These are phyloP conservation scores for Penicillium sp. DNA, from an alignment of 2,329 filamentous ascomycete genomes.

Conservation along the genomic window DNA sequence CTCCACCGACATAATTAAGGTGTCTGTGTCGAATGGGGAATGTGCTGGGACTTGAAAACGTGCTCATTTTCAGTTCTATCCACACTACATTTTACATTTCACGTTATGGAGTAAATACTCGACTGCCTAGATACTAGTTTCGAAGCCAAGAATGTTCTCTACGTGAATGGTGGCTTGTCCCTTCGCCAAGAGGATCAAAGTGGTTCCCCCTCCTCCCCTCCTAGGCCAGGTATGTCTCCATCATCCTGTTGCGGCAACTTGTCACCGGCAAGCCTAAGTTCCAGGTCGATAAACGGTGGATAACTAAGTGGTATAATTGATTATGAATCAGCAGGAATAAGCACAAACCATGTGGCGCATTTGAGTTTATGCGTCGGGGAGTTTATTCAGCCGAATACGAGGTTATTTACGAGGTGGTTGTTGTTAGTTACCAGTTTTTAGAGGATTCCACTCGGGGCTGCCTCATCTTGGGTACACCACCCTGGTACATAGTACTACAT, in stretches of 20 bases:
- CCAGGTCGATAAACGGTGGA: conserved; percentile 10
- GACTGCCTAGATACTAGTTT: background rate
- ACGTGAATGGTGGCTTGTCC: conserved; percentile 7
- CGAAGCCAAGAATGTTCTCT: conserved; percentile 6
- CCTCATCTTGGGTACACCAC: background rate
- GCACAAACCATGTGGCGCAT: conserved; percentile 22
- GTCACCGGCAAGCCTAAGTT: conserved; percentile 21
- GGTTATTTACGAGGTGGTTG: background rate
- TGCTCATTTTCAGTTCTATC: background rate
- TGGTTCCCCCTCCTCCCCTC: background rate
- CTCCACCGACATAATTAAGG: conserved; percentile 37
- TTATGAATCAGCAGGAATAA: conserved; percentile 14
- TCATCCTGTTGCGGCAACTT: conserved; percentile 11
- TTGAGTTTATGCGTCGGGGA: conserved; percentile 18
- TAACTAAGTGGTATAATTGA: conserved; percentile 11
- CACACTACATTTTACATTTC: no score
- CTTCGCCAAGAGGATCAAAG: conserved; percentile 9
- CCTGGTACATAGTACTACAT: background rate
- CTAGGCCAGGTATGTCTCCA: background rate
- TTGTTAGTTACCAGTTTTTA: background rate
- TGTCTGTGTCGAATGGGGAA: conserved; percentile 18
- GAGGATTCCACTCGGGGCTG: background rate
- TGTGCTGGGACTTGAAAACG: conserved; percentile 2
- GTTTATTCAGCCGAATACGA: conserved; percentile 21
- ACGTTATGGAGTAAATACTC: no score